phyloP scores from a whole-genome alignment of 1,284 basidiomycete species.

The Puccinia coronata region DNA sequence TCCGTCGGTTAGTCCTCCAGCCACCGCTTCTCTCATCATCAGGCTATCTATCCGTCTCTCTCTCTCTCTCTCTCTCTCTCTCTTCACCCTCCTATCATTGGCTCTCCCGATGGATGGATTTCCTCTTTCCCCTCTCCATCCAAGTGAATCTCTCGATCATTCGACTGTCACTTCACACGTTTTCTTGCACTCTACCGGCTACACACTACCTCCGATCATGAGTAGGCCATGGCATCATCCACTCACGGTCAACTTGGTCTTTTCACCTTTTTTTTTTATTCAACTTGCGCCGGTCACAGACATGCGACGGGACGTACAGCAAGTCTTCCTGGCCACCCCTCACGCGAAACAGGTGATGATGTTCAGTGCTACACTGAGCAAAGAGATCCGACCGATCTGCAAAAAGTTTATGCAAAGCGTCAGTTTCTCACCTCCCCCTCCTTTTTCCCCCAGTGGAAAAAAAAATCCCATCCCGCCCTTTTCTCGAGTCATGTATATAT shows the following conservation, averaged over 20 bases:
- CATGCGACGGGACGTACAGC: constrained; percentile 99
- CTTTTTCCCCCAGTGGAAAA: not conserved
- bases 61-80: not conserved
- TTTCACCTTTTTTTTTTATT: not conserved
- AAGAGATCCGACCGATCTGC: constrained; percentile 95
- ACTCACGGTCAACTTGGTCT: not conserved
- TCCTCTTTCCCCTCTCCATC: not conserved
- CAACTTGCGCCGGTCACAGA: constrained; percentile 64
- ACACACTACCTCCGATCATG: not conserved
- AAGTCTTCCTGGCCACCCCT: constrained; percentile 99
- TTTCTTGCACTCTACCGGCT: not conserved
- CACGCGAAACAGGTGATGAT: constrained; percentile 99
- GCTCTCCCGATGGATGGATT: not conserved
- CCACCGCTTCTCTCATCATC: constrained; percentile 57
- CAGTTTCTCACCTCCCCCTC: constrained; percentile 58
- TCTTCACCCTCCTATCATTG: not conserved
- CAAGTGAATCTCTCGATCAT: not conserved
- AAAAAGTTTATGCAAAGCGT: constrained; percentile 99
- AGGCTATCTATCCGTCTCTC: not conserved
- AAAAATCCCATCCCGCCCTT: not conserved
- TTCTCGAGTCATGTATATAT: not conserved
- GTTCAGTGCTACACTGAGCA: constrained; percentile 97
- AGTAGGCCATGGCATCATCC: not conserved
- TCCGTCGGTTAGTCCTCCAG: constrained; percentile 98
- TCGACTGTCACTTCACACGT: constrained; percentile 17